These are phyloP conservation scores for Helotiales sp. DNA, from an alignment of 2,329 filamentous ascomycete genomes.

Conservation along the genomic window DNA sequence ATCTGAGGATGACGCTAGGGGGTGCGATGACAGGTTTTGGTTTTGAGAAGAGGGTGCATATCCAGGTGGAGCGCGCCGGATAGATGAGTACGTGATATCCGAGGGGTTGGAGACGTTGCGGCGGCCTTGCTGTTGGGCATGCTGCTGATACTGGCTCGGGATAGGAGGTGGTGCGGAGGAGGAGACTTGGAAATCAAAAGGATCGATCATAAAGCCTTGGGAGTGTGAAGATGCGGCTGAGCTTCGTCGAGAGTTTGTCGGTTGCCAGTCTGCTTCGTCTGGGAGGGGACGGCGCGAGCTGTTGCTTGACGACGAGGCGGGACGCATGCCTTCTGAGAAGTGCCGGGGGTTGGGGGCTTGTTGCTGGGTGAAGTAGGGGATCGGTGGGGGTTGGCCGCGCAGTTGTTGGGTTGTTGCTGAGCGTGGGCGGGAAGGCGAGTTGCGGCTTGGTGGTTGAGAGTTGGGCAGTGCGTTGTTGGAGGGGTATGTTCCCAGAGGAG, in stretches of 20 bases:
- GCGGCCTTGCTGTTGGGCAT: conserved; percentile 27
- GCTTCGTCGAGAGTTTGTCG: conserved; percentile 45
- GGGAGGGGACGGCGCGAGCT: conserved; percentile 47
- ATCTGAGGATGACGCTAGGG: conserved; percentile 20
- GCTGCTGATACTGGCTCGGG: conserved; percentile 38
- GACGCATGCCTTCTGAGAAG: conserved; percentile 39
- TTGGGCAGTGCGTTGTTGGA: not conserved
- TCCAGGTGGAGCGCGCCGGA: conserved; percentile 34
- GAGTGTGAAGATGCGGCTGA: conserved; percentile 34
- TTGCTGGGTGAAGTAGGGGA: conserved; percentile 31
- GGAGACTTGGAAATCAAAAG: conserved; percentile 47
- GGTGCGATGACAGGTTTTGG: not conserved
- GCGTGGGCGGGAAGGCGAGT: conserved; percentile 43
- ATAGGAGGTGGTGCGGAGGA: conserved; percentile 37
- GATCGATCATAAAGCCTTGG: conserved; percentile 41
- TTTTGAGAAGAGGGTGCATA: not conserved
- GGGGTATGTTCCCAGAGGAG: conserved; percentile 50
- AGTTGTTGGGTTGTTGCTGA: conserved; percentile 32
- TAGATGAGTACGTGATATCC: conserved; percentile 44
- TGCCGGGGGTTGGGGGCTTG: conserved; percentile 30
- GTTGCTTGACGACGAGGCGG: conserved; percentile 48
- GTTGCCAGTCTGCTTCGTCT: conserved; percentile 53
- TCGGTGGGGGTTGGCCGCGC: conserved; percentile 25
- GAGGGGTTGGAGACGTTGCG: conserved; percentile 42
- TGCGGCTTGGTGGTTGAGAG: conserved; percentile 41